Conservation (phyloP, 345 rosid genomes). For the Eucalyptus lansdowneana region DNA sequence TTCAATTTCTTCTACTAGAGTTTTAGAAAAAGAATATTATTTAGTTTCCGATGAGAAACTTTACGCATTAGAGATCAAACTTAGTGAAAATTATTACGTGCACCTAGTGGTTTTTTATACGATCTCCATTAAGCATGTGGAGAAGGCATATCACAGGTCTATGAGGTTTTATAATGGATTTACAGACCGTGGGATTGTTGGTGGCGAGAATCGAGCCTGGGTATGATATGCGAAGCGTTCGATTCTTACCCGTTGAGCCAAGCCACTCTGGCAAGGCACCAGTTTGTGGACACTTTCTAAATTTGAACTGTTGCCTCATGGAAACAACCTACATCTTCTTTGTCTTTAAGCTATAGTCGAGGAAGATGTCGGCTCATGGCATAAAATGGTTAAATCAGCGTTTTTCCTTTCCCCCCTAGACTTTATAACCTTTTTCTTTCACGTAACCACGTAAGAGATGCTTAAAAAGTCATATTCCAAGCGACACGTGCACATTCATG, state of each 20-base stretch:
- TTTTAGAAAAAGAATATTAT: background rate
- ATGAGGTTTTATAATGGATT: background rate
- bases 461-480: background rate
- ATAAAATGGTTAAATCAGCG: no score
- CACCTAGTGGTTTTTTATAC: background rate
- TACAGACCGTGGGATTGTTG: background rate
- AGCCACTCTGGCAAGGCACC: background rate
- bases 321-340: background rate
- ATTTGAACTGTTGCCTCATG: background rate
- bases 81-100: background rate
- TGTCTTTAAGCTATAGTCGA: background rate
- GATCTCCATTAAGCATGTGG: background rate
- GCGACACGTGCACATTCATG: background rate
- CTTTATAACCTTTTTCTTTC: background rate
- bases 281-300: background rate
- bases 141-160: background rate
- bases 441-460: background rate
- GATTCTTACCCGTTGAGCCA: background rate
- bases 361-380: background rate
- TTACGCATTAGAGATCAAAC: background rate
- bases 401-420: background rate
- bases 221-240: background rate
- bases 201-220: background rate
- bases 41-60: background rate
- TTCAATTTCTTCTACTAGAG: background rate